Evolutionary conservation across 345 rosid species (phyloP).

Genomic region (Syzygium aqueum): DNA sequence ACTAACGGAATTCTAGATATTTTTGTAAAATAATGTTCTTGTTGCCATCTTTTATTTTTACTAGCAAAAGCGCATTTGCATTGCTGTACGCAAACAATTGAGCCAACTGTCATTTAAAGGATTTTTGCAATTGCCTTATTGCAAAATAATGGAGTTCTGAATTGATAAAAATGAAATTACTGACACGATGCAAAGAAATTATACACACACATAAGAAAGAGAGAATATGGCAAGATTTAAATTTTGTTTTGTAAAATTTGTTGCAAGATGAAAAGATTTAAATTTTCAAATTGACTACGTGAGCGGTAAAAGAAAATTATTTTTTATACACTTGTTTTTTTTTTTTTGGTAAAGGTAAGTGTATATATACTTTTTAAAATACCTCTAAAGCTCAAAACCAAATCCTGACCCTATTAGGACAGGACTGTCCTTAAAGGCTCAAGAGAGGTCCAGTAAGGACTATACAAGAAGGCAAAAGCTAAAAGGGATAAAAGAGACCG

Average conservation of each 20-base stretch:
- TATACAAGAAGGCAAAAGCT: no score
- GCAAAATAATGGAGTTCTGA: background rate
- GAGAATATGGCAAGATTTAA: background rate
- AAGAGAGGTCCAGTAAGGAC: no score
- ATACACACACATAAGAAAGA: background rate
- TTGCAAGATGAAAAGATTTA: background rate
- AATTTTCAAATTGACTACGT: background rate
- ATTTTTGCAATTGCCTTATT: background rate
- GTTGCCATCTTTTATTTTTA: background rate
- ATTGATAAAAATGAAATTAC: background rate
- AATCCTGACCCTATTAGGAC: no score
- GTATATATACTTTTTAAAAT: no score
- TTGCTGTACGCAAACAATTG: background rate
- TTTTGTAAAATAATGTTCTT: background rate
- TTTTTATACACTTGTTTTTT: background rate
- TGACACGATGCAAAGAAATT: background rate
- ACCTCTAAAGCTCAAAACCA: no score
- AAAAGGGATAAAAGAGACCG: no score
- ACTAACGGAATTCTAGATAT: background rate
- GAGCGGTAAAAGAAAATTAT: background rate
- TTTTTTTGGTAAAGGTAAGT: no score
- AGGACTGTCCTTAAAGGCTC: no score
- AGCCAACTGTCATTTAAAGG: background rate
- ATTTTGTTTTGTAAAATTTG: background rate
- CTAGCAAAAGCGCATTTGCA: background rate